Base-by-base conservation (phyloP, 2,329 filamentous ascomycete species). In the Fusarium heterosporum region DNA sequence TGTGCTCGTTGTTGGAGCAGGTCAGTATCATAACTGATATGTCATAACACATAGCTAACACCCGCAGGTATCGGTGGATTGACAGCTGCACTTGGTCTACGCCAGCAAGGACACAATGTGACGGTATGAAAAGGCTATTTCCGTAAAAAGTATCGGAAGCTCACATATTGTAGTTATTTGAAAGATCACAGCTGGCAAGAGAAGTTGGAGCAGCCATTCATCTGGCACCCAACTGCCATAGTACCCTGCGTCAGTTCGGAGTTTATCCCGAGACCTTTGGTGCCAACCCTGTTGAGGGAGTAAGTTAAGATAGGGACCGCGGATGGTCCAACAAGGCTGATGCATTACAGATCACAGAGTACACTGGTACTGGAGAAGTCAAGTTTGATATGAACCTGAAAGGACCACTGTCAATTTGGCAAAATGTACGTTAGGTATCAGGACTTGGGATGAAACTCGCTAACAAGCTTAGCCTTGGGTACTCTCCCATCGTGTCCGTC, bases 121-220 rank as follows among this genome's bases (percentile, higher is more conserved):
- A 75, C 74, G 11, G 75, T 76, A 63, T 25, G 66, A 79, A 0
- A 77, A 80, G 11, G 9, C 4, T 48, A 26, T 39, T n/a, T 2
- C 3, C 1, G 4, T 3, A 2, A 16, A 6, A 10, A 16, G 3
- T 8, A 30, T 29, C 3, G 12, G 16, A 7, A 14, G 6, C 59
- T 62, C 2, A 62, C 29, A 36, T 2, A 1, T 72, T 73, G 0
- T 9, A 86, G 82, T 60, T 88, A 1, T 84, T 81, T 48, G 87
- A 89, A 66, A 82, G 86, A 70, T 88, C 86, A 0, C 77, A 78
- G 3, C 83, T 89, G 32, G 82, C 83, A 16, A 83, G 78, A 49
- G 87, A 89, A 73, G 76, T 81, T 2, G 88, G 87, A 1, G 87
- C 88, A 4, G 87, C 87, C 0, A 82, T 90, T n/a, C 87, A 90